Base-by-base conservation (phyloP, 768 basidiomycete genomes). In the Coprinopsis marcescibilis region DNA sequence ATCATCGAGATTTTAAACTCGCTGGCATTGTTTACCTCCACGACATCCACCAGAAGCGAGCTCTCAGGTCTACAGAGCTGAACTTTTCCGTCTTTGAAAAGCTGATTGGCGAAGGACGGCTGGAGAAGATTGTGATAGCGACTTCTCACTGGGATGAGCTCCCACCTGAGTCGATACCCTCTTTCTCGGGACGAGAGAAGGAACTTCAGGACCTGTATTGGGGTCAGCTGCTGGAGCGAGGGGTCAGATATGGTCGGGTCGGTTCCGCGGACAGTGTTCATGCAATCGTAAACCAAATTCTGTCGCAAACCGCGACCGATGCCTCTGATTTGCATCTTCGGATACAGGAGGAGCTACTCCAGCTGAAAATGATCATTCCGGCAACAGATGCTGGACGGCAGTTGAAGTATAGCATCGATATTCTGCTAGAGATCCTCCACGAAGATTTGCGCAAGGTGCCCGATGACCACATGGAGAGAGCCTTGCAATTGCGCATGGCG, bases 341-440 rank as follows among this genome's bases (percentile, higher is more conserved):
- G 26, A 43, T 60, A 32, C 59, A 64, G 34, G 49, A 53, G 11
- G 62, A 62, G 36, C 43, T 61, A 3, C 57, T 60, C 0, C 52
- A 58, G 13, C 41, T 58, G 19, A 37, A 48, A 14, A 55, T 45
- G 11, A 42, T 49, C 15, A 57, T 64, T 32, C 45, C 50, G 4
- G 57, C 57, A 17, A 61, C 60, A 10, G 45, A 51, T 12, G 60
- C 57, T 4, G 62, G 58, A 1, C 53, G 52, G 34, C 49, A 48
- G 12, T 41, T 57, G 34, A 45, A 54, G 25, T 48, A 43, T 17
- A 46, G 51, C 0, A n/a, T n/a, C n/a, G n/a, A n/a, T n/a, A n/a
- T n/a, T n/a, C n/a, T n/a, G n/a, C n/a, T n/a, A n/a, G n/a, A n/a
- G n/a, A n/a, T n/a, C n/a, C n/a, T n/a, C n/a, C n/a, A n/a, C n/a